Conservation (phyloP, 495 filamentous ascomycete species). For the Penicillium verhagenii region DNA sequence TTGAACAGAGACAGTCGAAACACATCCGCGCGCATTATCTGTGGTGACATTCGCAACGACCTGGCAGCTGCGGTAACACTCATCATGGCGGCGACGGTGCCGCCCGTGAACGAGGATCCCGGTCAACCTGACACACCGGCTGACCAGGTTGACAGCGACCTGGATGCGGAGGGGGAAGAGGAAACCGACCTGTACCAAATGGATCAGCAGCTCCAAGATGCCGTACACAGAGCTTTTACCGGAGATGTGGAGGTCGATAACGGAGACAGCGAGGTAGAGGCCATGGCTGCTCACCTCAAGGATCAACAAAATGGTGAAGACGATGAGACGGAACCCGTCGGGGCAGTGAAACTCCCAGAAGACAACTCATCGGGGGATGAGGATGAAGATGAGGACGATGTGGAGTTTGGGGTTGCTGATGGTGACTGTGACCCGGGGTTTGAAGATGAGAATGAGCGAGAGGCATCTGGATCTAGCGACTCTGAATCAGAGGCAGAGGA, state of each 20-base stretch:
- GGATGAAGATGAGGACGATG: slow-evolving; percentile 16
- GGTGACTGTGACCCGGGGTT: slow-evolving; percentile 46
- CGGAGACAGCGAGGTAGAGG: slow-evolving; percentile 35
- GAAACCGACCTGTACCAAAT: slow-evolving; percentile 48
- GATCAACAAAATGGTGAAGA: slow-evolving; percentile 42
- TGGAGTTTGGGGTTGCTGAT: slow-evolving; percentile 32
- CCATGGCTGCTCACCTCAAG: slow-evolving; percentile 28
- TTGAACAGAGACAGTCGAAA: slow-evolving; percentile 8
- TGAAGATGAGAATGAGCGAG: slow-evolving; percentile 38
- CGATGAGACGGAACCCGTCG: slow-evolving; percentile 61
- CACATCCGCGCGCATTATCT: slow-evolving; percentile 7
- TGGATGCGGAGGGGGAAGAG: slow-evolving; percentile 54
- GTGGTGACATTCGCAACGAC: slow-evolving; percentile 22
- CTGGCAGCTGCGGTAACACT: slow-evolving; percentile 48
- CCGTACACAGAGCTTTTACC: slow-evolving; percentile 53
- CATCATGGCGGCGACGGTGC: slow-evolving; percentile 51
- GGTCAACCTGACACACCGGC: slow-evolving; percentile 33
- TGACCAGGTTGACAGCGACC: slow-evolving; percentile 47
- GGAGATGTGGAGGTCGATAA: slow-evolving; percentile 48
- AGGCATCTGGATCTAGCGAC: slow-evolving; percentile 56
- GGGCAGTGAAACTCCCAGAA: slow-evolving; percentile 70
- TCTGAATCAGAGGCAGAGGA: slow-evolving; percentile 68
- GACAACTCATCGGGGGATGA: slow-evolving; percentile 47
- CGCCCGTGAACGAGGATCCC: slow-evolving; percentile 41
- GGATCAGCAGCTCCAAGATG: slow-evolving; percentile 49